phyloP scores from a whole-genome alignment of 495 filamentous ascomycete species.

The Aspergillus cavernicola region DNA sequence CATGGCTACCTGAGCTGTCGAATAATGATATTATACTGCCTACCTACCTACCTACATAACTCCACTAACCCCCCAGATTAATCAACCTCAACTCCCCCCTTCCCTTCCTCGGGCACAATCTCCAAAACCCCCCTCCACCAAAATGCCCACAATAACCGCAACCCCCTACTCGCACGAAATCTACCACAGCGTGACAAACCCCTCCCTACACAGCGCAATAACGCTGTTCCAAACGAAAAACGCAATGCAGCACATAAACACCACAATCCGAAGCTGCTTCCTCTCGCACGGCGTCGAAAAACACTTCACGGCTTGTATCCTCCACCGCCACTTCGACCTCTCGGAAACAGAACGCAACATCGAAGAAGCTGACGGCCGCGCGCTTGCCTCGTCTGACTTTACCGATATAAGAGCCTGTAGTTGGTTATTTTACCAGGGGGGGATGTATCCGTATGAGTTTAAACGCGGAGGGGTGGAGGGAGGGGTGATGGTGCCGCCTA shows the following conservation, averaged over 20 bases:
- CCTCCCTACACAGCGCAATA: background rate
- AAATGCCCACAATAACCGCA: background rate
- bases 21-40: too few relatives aligned
- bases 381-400: background rate
- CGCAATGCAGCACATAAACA: background rate
- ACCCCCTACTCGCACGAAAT: background rate
- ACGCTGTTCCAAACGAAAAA: background rate
- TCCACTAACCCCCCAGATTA: background rate
- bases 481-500: background rate
- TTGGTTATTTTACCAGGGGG: background rate
- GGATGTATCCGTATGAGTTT: slow-evolving; percentile 1
- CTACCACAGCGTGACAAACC: background rate
- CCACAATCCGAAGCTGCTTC: background rate
- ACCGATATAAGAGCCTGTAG: background rate
- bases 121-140: too few relatives aligned
- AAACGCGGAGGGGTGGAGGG: background rate
- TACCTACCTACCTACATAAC: too few relatives aligned
- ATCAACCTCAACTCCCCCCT: background rate
- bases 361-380: background rate
- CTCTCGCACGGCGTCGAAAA: background rate
- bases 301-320: slow-evolving; percentile 2
- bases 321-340: slow-evolving; percentile 9
- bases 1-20: too few relatives aligned
- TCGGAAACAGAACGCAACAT: background rate
- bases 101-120: too few relatives aligned